These are phyloP conservation scores for Fagopyrum tataricum DNA, from an alignment of 148 eudicot genomes.

Conservation along the genomic window DNA sequence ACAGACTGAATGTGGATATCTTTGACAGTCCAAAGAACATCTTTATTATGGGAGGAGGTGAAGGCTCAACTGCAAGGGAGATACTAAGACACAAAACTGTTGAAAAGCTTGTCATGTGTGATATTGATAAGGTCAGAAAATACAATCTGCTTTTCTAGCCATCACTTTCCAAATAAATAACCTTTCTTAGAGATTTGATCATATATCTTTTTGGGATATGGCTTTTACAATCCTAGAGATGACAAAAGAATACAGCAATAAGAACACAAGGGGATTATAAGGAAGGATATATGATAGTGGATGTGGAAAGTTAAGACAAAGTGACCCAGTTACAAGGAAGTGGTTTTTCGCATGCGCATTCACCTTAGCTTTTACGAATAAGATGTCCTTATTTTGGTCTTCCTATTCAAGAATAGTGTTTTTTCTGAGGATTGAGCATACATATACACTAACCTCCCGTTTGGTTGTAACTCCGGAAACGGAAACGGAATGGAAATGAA, in stretches of 20 bases:
- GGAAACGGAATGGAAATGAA: too few species aligned
- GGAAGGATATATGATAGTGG: constrained; percentile 12
- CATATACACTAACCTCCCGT: background rate
- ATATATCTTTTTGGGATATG: background rate
- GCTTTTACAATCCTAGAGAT: background rate
- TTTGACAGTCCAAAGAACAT: constrained; percentile 52
- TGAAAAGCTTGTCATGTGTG: constrained; percentile 85
- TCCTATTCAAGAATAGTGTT: background rate
- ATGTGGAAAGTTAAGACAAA: constrained; percentile 9
- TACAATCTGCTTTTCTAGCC: background rate
- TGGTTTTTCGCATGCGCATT: constrained; percentile 12
- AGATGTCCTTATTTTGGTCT: background rate
- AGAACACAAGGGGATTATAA: constrained; percentile 7
- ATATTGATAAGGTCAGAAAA: constrained; percentile 66
- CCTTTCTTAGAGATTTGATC: background rate
- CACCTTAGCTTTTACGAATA: background rate
- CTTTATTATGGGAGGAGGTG: constrained; percentile 97
- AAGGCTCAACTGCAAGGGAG: constrained; percentile 95
- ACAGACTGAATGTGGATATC: background rate
- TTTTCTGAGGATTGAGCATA: background rate
- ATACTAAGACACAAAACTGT: constrained; percentile 66
- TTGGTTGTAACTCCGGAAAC: too few species aligned
- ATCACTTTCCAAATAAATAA: constrained; percentile 3
- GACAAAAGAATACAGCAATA: background rate
- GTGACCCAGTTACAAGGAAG: constrained; percentile 11